Conservation (phyloP, 495 filamentous ascomycete species). For the Trichoderma asperelloides region DNA sequence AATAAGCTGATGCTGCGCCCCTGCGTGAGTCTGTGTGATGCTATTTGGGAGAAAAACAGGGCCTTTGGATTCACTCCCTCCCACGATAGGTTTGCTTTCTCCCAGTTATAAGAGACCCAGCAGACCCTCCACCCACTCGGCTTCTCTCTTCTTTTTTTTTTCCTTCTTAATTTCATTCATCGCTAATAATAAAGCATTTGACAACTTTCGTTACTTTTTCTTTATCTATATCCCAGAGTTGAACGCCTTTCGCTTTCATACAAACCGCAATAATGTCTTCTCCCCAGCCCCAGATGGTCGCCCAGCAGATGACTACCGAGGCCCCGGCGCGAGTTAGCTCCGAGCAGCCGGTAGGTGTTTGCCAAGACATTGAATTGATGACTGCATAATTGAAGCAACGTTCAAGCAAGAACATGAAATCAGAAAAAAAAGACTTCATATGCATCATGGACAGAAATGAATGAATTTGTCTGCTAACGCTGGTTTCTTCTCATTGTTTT, state of each 20-base stretch:
- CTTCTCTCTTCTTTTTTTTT: not conserved
- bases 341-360: constrained; percentile 8
- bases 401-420: not conserved
- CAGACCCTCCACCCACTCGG: not conserved
- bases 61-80: not conserved
- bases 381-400: not conserved
- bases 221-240: not conserved
- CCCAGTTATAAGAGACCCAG: not conserved
- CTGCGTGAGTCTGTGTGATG: not conserved
- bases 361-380: not conserved
- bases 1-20: constrained; percentile 8
- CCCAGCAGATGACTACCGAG: constrained; percentile 2
- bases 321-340: constrained; percentile 8
- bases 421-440: not conserved
- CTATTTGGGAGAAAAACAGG: not conserved
- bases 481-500: not conserved
- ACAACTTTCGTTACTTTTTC: not conserved
- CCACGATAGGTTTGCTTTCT: not conserved
- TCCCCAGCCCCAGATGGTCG: constrained; percentile 3
- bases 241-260: not conserved
- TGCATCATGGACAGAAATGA: not conserved
- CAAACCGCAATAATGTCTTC: not conserved
- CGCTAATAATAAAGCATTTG: too few relatives aligned
- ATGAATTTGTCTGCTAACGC: not conserved
- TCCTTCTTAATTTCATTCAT: not conserved